Conservation (phyloP, 1,284 basidiomycete genomes). For the Coriolopsis trogii region DNA sequence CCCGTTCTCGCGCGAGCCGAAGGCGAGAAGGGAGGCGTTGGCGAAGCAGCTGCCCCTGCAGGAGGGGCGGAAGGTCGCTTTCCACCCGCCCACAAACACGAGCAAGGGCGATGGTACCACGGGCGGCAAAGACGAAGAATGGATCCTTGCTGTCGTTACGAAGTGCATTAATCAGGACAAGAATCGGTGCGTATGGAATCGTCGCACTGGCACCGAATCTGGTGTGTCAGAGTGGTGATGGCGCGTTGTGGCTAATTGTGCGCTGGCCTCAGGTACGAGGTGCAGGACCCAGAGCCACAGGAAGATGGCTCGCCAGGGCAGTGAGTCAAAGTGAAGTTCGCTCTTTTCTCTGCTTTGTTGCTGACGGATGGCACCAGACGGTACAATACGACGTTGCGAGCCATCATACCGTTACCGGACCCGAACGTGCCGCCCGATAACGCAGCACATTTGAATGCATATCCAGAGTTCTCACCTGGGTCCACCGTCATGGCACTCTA, state of each 20-base stretch:
- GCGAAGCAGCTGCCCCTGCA: slow-evolving; percentile 66
- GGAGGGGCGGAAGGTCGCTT: slow-evolving; percentile 76
- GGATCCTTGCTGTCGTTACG: slow-evolving; percentile 79
- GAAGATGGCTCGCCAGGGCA: slow-evolving; percentile 74
- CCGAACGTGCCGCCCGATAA: slow-evolving; percentile 56
- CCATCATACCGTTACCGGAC: slow-evolving; percentile 79
- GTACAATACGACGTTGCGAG: slow-evolving; percentile 68
- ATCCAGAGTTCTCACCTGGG: slow-evolving; percentile 71
- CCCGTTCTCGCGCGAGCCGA: slow-evolving; percentile 67
- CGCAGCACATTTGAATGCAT: slow-evolving; percentile 65
- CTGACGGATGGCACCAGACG: slow-evolving; percentile 41
- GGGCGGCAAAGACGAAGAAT: slow-evolving; percentile 67
- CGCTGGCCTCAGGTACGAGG: slow-evolving; percentile 65
- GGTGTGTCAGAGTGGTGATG: too few species aligned
- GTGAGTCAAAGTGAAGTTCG: too few species aligned
- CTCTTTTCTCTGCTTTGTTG: background rate
- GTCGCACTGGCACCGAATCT: too few species aligned
- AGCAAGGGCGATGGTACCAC: slow-evolving; percentile 49
- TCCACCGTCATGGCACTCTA: slow-evolving; percentile 81
- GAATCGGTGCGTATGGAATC: slow-evolving; percentile 60
- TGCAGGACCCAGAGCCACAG: slow-evolving; percentile 79
- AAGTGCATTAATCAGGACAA: slow-evolving; percentile 71
- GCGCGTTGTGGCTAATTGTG: slow-evolving; percentile 8
- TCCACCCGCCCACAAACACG: slow-evolving; percentile 60
- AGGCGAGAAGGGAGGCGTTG: slow-evolving; percentile 61